Evolutionary conservation across 169 alveolate species (phyloP).

Genomic region (Cystoisospora suis): DNA sequence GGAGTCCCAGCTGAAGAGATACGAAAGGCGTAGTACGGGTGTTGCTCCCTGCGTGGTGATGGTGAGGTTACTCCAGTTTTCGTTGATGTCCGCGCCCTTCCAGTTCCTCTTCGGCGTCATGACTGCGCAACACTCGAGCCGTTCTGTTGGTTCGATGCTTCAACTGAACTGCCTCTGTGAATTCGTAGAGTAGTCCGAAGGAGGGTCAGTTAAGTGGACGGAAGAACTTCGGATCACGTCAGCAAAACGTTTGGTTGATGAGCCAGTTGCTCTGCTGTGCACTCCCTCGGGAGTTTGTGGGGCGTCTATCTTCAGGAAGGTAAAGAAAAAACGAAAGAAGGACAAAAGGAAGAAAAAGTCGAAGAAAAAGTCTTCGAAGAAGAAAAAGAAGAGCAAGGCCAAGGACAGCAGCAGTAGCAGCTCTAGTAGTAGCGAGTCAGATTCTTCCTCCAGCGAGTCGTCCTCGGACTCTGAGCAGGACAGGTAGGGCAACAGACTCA

Average conservation of each 20-base stretch:
- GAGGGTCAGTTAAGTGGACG: too few species aligned
- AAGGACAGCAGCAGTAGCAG: background rate
- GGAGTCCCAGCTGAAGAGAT: too few species aligned
- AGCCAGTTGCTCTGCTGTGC: background rate
- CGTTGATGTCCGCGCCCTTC: too few species aligned
- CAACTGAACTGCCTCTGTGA: too few species aligned
- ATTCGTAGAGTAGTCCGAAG: too few species aligned
- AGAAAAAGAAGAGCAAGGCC: background rate
- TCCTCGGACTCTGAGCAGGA: background rate
- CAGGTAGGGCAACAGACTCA: background rate
- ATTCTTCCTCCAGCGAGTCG: background rate
- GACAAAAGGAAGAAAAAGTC: background rate
- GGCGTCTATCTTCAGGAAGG: background rate
- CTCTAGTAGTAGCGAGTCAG: conserved; percentile 6
- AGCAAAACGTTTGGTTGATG: background rate
- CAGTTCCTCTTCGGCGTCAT: too few species aligned
- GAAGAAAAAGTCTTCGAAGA: background rate
- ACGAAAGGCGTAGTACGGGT: too few species aligned
- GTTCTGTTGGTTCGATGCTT: too few species aligned
- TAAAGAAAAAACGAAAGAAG: background rate
- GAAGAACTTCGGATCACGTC: too few species aligned
- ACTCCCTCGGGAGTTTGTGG: conserved; percentile 28
- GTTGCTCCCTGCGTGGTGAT: too few species aligned
- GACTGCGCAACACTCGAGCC: too few species aligned
- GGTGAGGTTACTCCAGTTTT: too few species aligned